Base-by-base conservation (phyloP, 192 early-diverging fungal species). In the Podila epicladia region DNA sequence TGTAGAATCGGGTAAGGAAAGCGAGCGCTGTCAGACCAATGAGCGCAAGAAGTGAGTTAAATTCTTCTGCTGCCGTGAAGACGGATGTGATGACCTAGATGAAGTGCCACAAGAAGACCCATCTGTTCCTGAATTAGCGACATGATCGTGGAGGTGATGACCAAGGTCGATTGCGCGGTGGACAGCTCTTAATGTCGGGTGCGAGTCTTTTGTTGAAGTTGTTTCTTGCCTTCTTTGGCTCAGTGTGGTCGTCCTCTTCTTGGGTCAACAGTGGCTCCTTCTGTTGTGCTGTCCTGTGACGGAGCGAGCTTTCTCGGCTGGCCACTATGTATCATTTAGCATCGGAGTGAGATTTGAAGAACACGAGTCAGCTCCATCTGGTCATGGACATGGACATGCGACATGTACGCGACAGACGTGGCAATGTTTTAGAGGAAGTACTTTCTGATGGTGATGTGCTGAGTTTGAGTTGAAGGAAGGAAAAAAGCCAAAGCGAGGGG, bases 1-100 rank as follows among this genome's bases (percentile, higher is more conserved):
- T 86, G 79, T 89, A 93, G 75, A 92, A 94, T 41, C 93, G 86
- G 0, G 92, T 89, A 22, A 88, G 58, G 72, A 94, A 82, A 4
- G 91, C 85, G 29, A 91, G 60, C 9, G 73, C 17, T 7, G 84
- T 82, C 22, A 88, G 45, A 9, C 82, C 77, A 2, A 73, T 35
- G 17, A 82, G 49, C 28, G 83, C 49, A 9, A 71, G 13, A 32
- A 35, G 29, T n/a, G 76, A 76, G 22, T 58, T 67, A 49, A 8
- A 38, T 55, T 80, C 35, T 55, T 80, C 77, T n/a, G 38, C 24
- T 20, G 65, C 17, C 12, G 71, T 65, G 62, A 65, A 80, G 2
- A 80, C 48, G 4, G 70, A 73, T 20, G 50, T 73, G 19, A 80
- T 61, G 19, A 73, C 51, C 70, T 69, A 71, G 20, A 19, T 22